These are phyloP conservation scores for Scheffersomyces ergatensis DNA, from an alignment of 805 yeast genomes.

Conservation along the genomic window DNA sequence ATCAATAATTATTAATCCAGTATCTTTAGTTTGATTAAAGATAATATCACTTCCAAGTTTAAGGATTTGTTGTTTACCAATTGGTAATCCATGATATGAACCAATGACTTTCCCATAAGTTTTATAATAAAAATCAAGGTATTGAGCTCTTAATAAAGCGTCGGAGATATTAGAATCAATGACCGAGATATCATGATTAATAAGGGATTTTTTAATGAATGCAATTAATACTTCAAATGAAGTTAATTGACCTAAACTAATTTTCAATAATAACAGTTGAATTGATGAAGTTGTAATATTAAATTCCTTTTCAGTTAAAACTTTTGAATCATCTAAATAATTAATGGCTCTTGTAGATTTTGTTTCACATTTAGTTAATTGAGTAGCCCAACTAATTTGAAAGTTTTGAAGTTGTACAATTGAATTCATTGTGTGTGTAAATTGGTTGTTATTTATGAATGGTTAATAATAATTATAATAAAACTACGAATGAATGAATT, in stretches of 20 bases:
- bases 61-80: slow-evolving; percentile 15
- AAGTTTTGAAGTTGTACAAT: slow-evolving; percentile 1
- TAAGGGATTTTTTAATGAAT: slow-evolving; percentile 38
- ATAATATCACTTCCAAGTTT: neutral
- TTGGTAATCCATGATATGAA: slow-evolving; percentile 65
- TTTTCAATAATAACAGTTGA: slow-evolving; percentile 20
- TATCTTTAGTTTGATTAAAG: neutral
- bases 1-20: neutral
- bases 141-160: slow-evolving; percentile 54
- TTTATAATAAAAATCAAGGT: slow-evolving; percentile 48
- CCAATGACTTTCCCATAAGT: slow-evolving; percentile 51
- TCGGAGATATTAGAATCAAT: slow-evolving; percentile 34
- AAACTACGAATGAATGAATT: too few species aligned
- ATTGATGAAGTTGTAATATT: slow-evolving; percentile 36
- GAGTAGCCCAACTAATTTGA: neutral
- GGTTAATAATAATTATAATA: too few species aligned
- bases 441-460: too few species aligned
- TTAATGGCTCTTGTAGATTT: slow-evolving; percentile 33
- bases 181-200: slow-evolving; percentile 46
- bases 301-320: slow-evolving; percentile 32
- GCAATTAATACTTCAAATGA: slow-evolving; percentile 39
- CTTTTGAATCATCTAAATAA: slow-evolving; percentile 29
- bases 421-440: too few species aligned
- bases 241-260: slow-evolving; percentile 30
- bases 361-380: slow-evolving; percentile 14